Percentiles rank a stretch among this genome's conserved stretches.
These are phyloP conservation scores for Viridothelium virens DNA, from an alignment of 495 filamentous ascomycete genomes.

Conservation along the genomic window DNA sequence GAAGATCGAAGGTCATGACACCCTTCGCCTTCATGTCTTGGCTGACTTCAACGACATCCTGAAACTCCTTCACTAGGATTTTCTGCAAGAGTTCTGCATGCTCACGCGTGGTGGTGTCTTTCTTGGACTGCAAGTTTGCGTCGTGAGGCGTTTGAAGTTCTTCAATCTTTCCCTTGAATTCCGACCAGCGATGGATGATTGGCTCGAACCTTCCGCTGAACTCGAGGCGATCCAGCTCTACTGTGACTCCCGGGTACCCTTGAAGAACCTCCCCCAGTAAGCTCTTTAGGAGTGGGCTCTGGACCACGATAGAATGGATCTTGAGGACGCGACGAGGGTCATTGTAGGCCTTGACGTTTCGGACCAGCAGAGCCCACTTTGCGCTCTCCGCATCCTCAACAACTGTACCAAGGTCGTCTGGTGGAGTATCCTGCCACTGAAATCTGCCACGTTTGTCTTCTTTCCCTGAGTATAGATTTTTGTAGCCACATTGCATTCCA, in stretches of 20 bases:
- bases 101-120: slow-evolving; percentile 26
- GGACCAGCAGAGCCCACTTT: slow-evolving; percentile 47
- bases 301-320: slow-evolving; percentile 56
- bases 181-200: slow-evolving; percentile 59
- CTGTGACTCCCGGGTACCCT: slow-evolving; percentile 58
- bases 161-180: slow-evolving; percentile 41
- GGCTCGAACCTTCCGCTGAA: slow-evolving; percentile 55
- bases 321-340: slow-evolving; percentile 54
- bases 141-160: slow-evolving; percentile 44
- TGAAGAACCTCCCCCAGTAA: slow-evolving; percentile 49
- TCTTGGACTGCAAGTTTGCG: slow-evolving; percentile 6
- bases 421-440: slow-evolving; percentile 37
- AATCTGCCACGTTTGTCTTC: slow-evolving; percentile 38
- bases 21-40: slow-evolving; percentile 51
- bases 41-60: slow-evolving; percentile 46
- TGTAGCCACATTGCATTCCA: slow-evolving; percentile 23
- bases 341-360: slow-evolving; percentile 47
- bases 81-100: slow-evolving; percentile 52
- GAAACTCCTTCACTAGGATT: slow-evolving; percentile 52
- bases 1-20: slow-evolving; percentile 52
- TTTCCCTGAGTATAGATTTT: slow-evolving; percentile 33
- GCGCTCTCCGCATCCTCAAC: slow-evolving; percentile 47
- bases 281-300: slow-evolving; percentile 55
- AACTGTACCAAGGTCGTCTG: slow-evolving; percentile 41
- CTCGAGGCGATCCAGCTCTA: slow-evolving; percentile 50